These are phyloP conservation scores for Oryza longistaminata DNA, from an alignment of 176 grass and related monocot species.

Conservation along the genomic window DNA sequence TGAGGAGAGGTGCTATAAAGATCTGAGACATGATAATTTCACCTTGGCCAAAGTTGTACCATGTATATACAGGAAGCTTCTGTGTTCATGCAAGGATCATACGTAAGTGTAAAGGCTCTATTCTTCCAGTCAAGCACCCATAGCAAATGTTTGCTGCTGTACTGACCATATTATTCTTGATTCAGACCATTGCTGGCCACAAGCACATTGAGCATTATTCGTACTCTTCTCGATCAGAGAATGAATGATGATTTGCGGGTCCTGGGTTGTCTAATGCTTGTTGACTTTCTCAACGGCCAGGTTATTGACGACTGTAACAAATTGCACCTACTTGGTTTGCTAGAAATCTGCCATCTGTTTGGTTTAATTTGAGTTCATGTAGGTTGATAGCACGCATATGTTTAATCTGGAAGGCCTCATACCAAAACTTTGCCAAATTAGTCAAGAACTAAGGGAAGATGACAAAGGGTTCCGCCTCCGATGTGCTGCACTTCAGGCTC, in stretches of 20 bases:
- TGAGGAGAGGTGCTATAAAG: conserved; percentile 92
- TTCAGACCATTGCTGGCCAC: conserved; percentile 81
- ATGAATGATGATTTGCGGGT: conserved; percentile 62
- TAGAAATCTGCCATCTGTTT: conserved; percentile 24
- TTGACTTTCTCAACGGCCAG: conserved; percentile 89
- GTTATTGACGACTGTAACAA: conserved; percentile 37
- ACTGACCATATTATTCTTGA: conserved; percentile 35
- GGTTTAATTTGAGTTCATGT: conserved; percentile 39
- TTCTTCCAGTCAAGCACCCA: conserved; percentile 3
- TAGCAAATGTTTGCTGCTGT: conserved; percentile 10
- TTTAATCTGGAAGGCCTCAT: conserved; percentile 91
- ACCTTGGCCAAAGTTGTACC: conserved; percentile 81
- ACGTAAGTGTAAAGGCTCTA: conserved; percentile 57
- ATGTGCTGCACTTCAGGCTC: conserved; percentile 78
- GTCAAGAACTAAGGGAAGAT: conserved; percentile 71
- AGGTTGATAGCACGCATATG: conserved; percentile 97
- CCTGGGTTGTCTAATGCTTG: conserved; percentile 78
- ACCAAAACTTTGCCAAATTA: conserved; percentile 91
- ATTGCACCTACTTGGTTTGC: not conserved
- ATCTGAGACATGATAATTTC: conserved; percentile 78
- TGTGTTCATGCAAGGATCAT: conserved; percentile 91
- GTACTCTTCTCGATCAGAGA: conserved; percentile 85
- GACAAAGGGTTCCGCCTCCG: conserved; percentile 61
- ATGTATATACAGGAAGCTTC: conserved; percentile 77
- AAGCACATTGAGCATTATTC: conserved; percentile 74